Evolutionary conservation across 2,329 filamentous ascomycete genomes (phyloP).

Genomic region (Fusarium brevicatenulatum): DNA sequence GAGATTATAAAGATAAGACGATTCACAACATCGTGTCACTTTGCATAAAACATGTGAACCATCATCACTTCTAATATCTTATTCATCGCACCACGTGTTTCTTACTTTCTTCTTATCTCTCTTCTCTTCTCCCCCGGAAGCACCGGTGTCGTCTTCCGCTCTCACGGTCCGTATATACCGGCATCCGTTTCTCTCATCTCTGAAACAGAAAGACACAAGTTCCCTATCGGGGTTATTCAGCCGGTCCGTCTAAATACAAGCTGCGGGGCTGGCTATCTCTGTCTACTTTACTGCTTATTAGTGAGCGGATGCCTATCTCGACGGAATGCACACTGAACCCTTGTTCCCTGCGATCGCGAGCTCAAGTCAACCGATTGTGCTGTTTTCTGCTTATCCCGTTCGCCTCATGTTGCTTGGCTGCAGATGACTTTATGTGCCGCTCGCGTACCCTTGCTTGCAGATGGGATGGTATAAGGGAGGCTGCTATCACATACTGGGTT

Average conservation of each 20-base stretch:
- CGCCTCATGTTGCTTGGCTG: constrained; percentile 10
- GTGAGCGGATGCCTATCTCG: constrained; percentile 18
- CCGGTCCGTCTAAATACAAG: constrained; percentile 14
- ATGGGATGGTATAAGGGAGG: constrained; percentile 16
- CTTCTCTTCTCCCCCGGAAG: neutral
- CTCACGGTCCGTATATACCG: constrained; percentile 43
- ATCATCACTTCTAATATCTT: neutral
- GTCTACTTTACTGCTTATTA: constrained; percentile 2
- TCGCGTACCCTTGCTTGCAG: constrained; percentile 7
- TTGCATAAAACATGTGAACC: neutral
- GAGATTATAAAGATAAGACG: constrained; percentile 7
- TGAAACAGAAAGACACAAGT: neutral
- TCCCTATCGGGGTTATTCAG: constrained; percentile 14
- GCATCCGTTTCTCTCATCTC: constrained; percentile 6
- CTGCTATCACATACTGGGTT: neutral
- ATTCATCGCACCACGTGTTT: neutral
- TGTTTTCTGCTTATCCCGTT: neutral
- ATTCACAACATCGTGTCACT: neutral
- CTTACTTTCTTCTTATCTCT: neutral
- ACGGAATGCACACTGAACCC: constrained; percentile 6
- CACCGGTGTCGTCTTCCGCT: constrained; percentile 25
- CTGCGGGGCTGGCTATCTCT: neutral
- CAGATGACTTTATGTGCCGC: constrained; percentile 27
- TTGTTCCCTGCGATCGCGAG: constrained; percentile 29
- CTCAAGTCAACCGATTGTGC: neutral